Evolutionary conservation across 129 eudicot species (phyloP), one percentile per base, ranked within the genome.

Genomic region (Gnaphalium uliginosum): DNA sequence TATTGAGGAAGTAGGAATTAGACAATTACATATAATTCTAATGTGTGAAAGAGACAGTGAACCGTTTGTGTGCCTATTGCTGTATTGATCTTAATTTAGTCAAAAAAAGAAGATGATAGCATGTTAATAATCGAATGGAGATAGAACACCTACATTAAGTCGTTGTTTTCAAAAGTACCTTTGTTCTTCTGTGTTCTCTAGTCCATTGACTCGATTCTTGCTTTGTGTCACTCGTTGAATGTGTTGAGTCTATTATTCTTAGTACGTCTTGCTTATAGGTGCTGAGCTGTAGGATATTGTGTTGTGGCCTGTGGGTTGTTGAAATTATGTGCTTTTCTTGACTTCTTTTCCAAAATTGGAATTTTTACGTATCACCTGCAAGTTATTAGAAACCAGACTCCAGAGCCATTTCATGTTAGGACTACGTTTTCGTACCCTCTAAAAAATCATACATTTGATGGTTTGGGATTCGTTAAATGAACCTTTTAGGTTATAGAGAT

Each of bases 351-450:
- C 17, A 13, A 43, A 43, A 43, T 13, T 43, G 51, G 17, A 43
- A 11, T 43, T 29, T 2, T 29, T 29, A 29, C 32, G 4, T 29
- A 29, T 29, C 32, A 2, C 32, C 32, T 29, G 17, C 17, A 4
- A 43, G 18, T 43, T 43, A 11, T 13, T 43, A 10, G 51, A 43
- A 43, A 43, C 5, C 5, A 43, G 18, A 43, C 51, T 37, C 25
- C 41, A 57, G 61, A 69, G 75, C 51, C 39, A 26, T 33, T 37
- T 58, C 70, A 29, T 41, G 19, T 19, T 39, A 57, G 50, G 76
- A 68, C 15, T 72, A 22, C 13, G 4, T 37, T 9, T 39, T 11
- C 18, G 25, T 41, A 24, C 30, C 63, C 58, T 68, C 18, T 33
- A 29, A 8, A 39, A 23, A n/a, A 25, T 54, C 74, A 24, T 39